Base-by-base conservation (phyloP, 768 basidiomycete species). In the Podaxis pistillaris region DNA sequence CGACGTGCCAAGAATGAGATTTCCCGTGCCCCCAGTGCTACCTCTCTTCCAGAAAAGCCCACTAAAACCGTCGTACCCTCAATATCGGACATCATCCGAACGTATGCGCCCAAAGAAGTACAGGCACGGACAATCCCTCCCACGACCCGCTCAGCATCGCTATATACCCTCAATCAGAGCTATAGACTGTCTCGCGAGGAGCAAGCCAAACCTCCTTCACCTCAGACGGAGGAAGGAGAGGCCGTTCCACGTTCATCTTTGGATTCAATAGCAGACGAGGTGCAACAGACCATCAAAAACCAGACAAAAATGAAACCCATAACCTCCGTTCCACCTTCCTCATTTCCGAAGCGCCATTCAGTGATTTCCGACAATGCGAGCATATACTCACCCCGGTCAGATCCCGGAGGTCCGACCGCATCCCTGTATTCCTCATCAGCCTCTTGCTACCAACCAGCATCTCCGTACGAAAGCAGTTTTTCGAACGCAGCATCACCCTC, bases 41-140 rank as follows among this genome's bases (percentile, higher is more conserved):
- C 37, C 22, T 37, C 65, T 26, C 49, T 44, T 46, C 51, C 60
- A 53, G 58, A 66, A 40, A 60, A 37, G 49, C 46, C 60, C 24
- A 24, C 40, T 70, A 85, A 85, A 72, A 77, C 76, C 19, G 70
- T 88, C 55, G 84, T 87, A 6, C 93, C 93, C 52, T 91, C 91
- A 13, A 95, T 95, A 70, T 90, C 89, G 44, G 93, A 95, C 61
- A 95, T 95, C 64, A 94, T 95, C 64, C 87, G 89, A 30, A 83
- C 83, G 28, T 86, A 94, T 75, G 86, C 87, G 2, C 90, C 90
- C n/a, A 79, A 76, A 22, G 77, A 83, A 66, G 75, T 77, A 55
- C 85, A 84, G 67, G 73, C 72, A 30, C 81, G 83, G 44, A 74
- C 80, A n/a, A 78, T 81, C 41, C 79, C 81, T 33, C 68, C 81